Conservation (phyloP, 371 early-diverging fungal species). For the Chytridium lagenaria region DNA sequence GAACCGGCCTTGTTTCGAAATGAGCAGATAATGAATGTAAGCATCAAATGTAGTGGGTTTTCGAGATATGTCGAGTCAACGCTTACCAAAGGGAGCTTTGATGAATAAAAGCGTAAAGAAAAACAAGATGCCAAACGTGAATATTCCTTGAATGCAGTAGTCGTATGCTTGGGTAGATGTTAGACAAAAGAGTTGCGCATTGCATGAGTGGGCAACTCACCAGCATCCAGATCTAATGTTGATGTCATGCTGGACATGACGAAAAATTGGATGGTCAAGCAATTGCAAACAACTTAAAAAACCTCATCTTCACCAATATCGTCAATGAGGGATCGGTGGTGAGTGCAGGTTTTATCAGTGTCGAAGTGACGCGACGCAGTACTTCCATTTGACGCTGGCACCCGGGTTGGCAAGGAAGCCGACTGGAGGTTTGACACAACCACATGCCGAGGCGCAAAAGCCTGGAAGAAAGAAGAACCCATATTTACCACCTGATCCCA, state of each 20-base stretch:
- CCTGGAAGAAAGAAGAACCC: slow-evolving; percentile 59
- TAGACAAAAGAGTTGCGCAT: no score
- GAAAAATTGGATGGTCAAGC: no score
- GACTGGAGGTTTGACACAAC: slow-evolving; percentile 36
- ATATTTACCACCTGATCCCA: slow-evolving; percentile 70
- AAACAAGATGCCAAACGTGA: neutral
- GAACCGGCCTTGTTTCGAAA: slow-evolving; percentile 23
- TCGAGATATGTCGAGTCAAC: neutral
- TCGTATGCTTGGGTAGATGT: neutral
- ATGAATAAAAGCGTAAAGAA: slow-evolving; percentile 11
- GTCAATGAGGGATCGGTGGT: neutral
- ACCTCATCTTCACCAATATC: slow-evolving; percentile 30
- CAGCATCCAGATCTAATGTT: no score
- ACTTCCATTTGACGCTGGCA: slow-evolving; percentile 41
- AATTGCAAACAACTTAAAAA: no score
- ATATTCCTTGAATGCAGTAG: neutral
- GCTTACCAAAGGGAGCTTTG: slow-evolving; percentile 27
- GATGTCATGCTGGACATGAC: no score
- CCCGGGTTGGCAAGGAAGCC: slow-evolving; percentile 61
- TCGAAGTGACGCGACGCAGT: neutral
- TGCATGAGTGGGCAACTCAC: no score
- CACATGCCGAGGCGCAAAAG: slow-evolving; percentile 34
- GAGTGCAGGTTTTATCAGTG: neutral
- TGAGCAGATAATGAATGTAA: neutral
- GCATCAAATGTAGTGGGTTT: no score